phyloP scores from a whole-genome alignment of 106 monocot genomes.

The Acorus calamus region DNA sequence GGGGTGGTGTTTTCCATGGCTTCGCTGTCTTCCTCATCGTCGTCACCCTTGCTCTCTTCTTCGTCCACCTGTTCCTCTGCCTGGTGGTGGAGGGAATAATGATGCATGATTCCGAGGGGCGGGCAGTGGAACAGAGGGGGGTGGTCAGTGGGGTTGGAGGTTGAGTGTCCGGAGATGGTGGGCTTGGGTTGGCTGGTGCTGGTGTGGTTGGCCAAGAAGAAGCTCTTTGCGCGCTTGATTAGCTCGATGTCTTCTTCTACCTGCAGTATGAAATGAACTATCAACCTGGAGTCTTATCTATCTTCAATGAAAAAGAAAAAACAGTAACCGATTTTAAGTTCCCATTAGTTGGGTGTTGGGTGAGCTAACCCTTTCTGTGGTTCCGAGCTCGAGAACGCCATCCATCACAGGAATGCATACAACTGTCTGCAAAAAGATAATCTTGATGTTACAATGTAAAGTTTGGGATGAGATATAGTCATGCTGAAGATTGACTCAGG shows the following conservation, averaged over 20 bases:
- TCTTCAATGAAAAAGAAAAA: neutral
- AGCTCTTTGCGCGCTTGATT: constrained; percentile 36
- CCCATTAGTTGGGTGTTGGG: neutral
- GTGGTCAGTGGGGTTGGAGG: constrained; percentile 28
- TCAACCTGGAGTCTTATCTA: neutral
- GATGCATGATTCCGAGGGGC: constrained; percentile 6
- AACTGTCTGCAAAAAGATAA: constrained; percentile 48
- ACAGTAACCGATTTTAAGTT: neutral
- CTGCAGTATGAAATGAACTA: constrained; percentile 15
- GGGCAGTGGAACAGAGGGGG: constrained; percentile 15
- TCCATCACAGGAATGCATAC: constrained; percentile 65
- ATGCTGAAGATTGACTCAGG: neutral
- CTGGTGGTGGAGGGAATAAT: neutral
- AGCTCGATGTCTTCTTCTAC: constrained; percentile 53
- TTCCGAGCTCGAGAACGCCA: constrained; percentile 80
- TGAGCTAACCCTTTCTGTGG: constrained; percentile 38
- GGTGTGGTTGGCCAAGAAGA: constrained; percentile 29
- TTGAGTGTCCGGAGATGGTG: constrained; percentile 55
- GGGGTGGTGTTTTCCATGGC: constrained; percentile 3
- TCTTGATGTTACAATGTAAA: neutral
- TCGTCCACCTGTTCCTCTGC: constrained; percentile 17
- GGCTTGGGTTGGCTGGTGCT: constrained; percentile 19
- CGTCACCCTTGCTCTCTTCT: constrained; percentile 11
- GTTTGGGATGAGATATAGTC: neutral
- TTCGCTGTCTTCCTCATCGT: constrained; percentile 26